Evolutionary conservation across 345 rosid species (phyloP).

Genomic region (Citrus reticulata): DNA sequence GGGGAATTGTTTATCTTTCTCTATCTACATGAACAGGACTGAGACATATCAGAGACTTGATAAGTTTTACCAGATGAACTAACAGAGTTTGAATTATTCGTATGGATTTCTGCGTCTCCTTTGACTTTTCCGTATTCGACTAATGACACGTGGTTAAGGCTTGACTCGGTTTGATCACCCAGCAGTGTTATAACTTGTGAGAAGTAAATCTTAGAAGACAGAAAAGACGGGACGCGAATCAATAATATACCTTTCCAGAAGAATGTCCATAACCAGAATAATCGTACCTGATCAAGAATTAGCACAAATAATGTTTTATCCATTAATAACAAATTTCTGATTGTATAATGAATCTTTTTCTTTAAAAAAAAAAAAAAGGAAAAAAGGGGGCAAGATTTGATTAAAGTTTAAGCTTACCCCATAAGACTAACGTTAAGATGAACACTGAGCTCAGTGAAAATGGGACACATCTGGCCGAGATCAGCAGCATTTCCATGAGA

Average conservation of each 20-base stretch:
- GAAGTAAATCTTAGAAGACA: neutral
- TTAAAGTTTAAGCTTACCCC: slow-evolving; percentile 50
- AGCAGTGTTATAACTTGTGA: no score
- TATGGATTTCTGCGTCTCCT: neutral
- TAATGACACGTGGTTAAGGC: no score
- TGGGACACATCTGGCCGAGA: slow-evolving; percentile 66
- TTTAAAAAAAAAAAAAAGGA: no score
- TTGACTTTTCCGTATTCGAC: neutral
- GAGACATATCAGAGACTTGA: neutral
- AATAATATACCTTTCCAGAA: slow-evolving; percentile 67
- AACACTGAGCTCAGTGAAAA: slow-evolving; percentile 67
- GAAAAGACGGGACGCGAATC: neutral
- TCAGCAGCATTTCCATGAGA: slow-evolving; percentile 98
- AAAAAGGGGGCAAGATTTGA: neutral
- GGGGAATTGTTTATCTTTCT: no score
- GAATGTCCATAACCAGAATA: slow-evolving; percentile 92
- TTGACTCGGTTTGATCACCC: no score
- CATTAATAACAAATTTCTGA: neutral
- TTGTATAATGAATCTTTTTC: neutral
- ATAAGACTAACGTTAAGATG: slow-evolving; percentile 74
- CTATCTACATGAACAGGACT: no score
- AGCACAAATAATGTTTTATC: neutral
- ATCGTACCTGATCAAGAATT: slow-evolving; percentile 62
- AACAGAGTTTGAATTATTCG: neutral
- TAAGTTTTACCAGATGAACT: neutral